Evolutionary conservation across 768 basidiomycete genomes (phyloP), one percentile per base, ranked within the genome.

Genomic region (Leccinum aurantiacum): DNA sequence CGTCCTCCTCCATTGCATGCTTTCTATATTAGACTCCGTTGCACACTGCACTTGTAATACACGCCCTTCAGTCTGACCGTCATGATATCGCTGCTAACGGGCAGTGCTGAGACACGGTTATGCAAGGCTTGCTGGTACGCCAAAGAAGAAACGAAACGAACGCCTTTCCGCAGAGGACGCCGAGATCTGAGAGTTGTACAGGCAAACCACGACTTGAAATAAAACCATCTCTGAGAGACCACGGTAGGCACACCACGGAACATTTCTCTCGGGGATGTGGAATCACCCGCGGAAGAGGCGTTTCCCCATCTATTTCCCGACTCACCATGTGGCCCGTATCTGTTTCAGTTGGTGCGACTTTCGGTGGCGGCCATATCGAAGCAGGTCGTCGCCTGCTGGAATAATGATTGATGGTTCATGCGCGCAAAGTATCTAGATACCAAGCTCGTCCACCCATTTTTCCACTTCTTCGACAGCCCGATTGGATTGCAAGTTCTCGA

Each of bases 361-460:
- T 25, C 10, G 24, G 2, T 6, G 24, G 9, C 31, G 22, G 52
- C 9, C 19, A 53, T 9, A 37, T 37, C 10, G 10, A 35, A 53
- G 53, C 9, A 24, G 24, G 22, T 53, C 8, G 24, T 22, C 8
- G 41, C 35, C 10, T 17, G 11, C 24, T 24, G 11, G 10, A 4
- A 24, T 24, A 24, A 24, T 10, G 22, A 38, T 53, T 38, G 22
- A 44, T 10, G 37, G 11, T 27, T 14, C 25, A n/a, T 38, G 27
- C 41, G n/a, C 15, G 54, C 27, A 29, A 53, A 53, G 29, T 58
- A 59, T 31, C 72, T 70, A 84, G 41, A 86, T 74, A 5, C 84
- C 84, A 53, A 83, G 70, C 61, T 80, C 77, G 62, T 86, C 84
- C 49, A 86, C 69, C 85, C 85, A 86, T 41, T 71, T 66, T 64